Base-by-base conservation (phyloP, 495 filamentous ascomycete species). In the Daldinia loculata region DNA sequence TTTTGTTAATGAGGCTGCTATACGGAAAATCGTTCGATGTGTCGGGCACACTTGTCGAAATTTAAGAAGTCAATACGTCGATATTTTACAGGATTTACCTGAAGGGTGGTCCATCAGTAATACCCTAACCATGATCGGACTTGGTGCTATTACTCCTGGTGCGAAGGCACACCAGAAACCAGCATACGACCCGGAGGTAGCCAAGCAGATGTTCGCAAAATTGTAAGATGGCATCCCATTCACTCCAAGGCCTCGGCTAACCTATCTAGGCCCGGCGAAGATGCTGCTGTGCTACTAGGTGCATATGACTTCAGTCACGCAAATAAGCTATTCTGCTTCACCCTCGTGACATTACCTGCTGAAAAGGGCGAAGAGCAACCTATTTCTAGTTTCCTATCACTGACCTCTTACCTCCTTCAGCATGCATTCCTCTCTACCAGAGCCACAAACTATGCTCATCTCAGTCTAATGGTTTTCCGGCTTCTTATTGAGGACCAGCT, bases 291-390 rank as follows among this genome's bases (percentile, higher is more conserved):
- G 0, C 81, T 98, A 6, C 83, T 99, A 24, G 89, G 93, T 15
- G 91, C 92, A 0, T 98, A 98, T 77, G 96, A 98, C 75, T 98
- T 98, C 79, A 90, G 88, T 26, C 91, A 94, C 79, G 89, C 95
- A 12, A 99, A 98, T 84, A 98, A 97, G 80, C 85, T 98, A 22
- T 98, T 98, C 79, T 95, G 92, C 79, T 90, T 90, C 74, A 94
- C 91, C 71, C 79, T 99, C 38, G 87, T 97, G 56, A 88, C 89
- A 11, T 77, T 88, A 24, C 74, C 87, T 1, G 86, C 89, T 34
- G 84, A 86, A 34, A 91, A 92, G 74, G 86, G 84, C 39, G 83
- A 89, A 53, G 89, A 96, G 73, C 84, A 90, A 2, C 92, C 95
- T 0, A 90, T 99, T 63, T 87, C 90, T 17, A 86, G 86, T 69